phyloP scores from a whole-genome alignment of 345 rosid genomes.

The Rhodamnia argentea region DNA sequence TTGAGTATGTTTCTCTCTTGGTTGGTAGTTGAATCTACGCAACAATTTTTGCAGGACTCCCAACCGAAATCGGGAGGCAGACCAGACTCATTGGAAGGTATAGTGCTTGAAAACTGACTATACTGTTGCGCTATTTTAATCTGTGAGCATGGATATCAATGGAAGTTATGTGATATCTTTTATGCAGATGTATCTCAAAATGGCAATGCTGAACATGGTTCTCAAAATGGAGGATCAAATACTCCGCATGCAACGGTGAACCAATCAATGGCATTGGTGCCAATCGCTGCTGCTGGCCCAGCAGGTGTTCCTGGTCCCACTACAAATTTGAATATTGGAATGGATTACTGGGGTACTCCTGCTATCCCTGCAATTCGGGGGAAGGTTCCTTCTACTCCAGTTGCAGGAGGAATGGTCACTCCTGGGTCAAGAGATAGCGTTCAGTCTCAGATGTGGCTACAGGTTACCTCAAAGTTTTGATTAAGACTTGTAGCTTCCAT shows the following conservation, averaged over 20 bases:
- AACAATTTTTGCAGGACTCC: conserved; percentile 37
- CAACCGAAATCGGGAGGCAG: conserved; percentile 69
- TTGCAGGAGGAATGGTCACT: conserved; percentile 53
- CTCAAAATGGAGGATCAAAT: conserved; percentile 59
- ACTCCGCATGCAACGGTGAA: conserved; percentile 33
- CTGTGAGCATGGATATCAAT: neutral
- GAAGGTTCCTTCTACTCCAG: conserved; percentile 61
- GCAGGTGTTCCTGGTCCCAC: conserved; percentile 72
- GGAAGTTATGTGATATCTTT: neutral
- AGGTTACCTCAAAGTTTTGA: conserved; percentile 25
- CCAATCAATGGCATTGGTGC: conserved; percentile 47
- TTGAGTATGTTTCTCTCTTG: neutral
- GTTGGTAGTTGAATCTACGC: neutral
- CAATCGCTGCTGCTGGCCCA: conserved; percentile 48
- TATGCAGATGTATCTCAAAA: conserved; percentile 61
- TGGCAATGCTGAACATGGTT: conserved; percentile 52
- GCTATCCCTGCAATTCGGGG: conserved; percentile 62
- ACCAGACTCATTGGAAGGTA: conserved; percentile 70
- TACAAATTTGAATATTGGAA: conserved; percentile 91
- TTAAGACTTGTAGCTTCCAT: neutral
- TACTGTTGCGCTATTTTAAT: neutral
- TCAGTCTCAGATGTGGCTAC: conserved; percentile 83
- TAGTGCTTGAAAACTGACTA: neutral
- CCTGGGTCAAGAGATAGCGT: conserved; percentile 56
- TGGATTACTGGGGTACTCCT: conserved; percentile 96